A percentile compares a stretch with the other conserved stretches of the same genome.
Evolutionary conservation across 2,329 filamentous ascomycete species (phyloP).

Genomic region (Orbilia blumenaviensis): DNA sequence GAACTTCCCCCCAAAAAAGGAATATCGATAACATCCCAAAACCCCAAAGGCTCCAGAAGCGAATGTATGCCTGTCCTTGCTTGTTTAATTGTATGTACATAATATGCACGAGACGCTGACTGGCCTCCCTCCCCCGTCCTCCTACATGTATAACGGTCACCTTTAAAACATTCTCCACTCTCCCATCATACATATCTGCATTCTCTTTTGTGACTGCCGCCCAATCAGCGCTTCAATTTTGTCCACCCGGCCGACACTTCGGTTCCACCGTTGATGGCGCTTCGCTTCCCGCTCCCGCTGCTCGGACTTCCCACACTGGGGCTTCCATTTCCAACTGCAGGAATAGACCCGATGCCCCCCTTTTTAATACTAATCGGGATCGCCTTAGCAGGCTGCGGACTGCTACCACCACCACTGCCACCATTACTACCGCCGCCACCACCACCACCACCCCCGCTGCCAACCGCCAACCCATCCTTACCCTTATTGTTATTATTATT

Average conservation of each 20-base stretch:
- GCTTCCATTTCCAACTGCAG: constrained; percentile 47
- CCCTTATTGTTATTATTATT: too few relatives aligned
- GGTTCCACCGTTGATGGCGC: constrained; percentile 40
- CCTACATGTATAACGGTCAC: not conserved
- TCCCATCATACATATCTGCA: too few relatives aligned
- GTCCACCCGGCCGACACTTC: constrained; percentile 51
- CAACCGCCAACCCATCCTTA: constrained; percentile 2
- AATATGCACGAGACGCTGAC: constrained; percentile 21
- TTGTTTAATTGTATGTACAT: constrained; percentile 44
- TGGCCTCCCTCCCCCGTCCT: not conserved
- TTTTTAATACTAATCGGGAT: constrained; percentile 48
- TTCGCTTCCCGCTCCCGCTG: constrained; percentile 49
- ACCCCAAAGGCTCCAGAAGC: constrained; percentile 27
- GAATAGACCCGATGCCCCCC: constrained; percentile 42
- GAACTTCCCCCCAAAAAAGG: too few relatives aligned
- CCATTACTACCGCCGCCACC: too few relatives aligned
- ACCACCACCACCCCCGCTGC: too few relatives aligned
- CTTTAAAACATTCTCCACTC: not conserved
- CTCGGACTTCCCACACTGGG: constrained; percentile 38
- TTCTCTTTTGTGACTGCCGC: too few relatives aligned
- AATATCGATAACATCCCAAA: constrained; percentile 18
- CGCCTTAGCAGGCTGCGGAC: constrained; percentile 47
- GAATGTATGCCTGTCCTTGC: constrained; percentile 26
- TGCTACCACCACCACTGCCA: too few relatives aligned
- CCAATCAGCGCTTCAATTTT: constrained; percentile 41